A percentile compares a stretch with the other conserved stretches of the same genome.
phyloP scores from a whole-genome alignment of 257 asterid species.

The Ocimum tenuiflorum region DNA sequence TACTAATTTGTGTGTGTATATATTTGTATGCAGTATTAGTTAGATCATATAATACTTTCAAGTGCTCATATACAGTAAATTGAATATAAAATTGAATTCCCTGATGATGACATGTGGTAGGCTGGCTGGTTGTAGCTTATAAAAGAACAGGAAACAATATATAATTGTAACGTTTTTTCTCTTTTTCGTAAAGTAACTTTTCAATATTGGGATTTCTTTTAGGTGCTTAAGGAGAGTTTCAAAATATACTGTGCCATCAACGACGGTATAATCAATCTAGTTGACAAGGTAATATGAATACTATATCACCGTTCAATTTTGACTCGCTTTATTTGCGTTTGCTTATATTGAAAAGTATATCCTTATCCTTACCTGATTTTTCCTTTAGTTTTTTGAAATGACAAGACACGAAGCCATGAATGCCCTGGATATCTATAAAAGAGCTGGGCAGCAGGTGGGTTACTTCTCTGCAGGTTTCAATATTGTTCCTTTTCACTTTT shows the following conservation, averaged over 20 bases:
- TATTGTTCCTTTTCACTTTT: not conserved
- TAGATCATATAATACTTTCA: not conserved
- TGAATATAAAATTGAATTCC: not conserved
- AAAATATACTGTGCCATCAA: conserved; percentile 86
- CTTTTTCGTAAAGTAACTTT: not conserved
- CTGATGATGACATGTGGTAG: not conserved
- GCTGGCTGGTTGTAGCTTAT: not conserved
- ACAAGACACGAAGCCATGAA: conserved; percentile 89
- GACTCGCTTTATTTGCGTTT: conserved; percentile 7
- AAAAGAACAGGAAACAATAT: not conserved
- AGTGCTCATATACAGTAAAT: not conserved
- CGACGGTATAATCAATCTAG: conserved; percentile 92
- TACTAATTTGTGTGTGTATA: not conserved
- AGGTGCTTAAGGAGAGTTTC: conserved; percentile 97
- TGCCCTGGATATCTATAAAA: conserved; percentile 80
- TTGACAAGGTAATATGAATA: conserved; percentile 67
- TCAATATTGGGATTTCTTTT: conserved; percentile 15
- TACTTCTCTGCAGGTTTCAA: conserved; percentile 6
- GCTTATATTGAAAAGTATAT: not conserved
- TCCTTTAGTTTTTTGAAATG: conserved; percentile 95
- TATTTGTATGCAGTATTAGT: not conserved
- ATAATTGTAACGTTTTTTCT: too few relatives aligned
- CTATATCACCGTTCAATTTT: not conserved
- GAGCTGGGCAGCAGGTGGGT: conserved; percentile 94
- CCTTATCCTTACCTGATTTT: conserved; percentile 20